phyloP scores from a whole-genome alignment of 2,329 filamentous ascomycete species.

The Aspergillus latus region DNA sequence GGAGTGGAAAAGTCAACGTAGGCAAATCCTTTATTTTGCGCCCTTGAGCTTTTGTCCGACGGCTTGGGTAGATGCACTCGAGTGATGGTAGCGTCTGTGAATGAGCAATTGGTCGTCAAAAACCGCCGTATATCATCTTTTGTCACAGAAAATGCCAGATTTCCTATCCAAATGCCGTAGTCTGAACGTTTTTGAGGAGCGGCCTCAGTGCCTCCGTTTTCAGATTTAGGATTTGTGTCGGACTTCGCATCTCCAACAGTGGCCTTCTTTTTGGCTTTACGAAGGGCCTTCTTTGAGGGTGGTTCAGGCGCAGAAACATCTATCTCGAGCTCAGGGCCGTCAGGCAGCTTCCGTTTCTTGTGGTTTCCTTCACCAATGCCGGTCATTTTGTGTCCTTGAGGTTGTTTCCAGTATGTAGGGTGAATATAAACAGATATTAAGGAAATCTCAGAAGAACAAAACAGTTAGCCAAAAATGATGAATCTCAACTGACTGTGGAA shows the following conservation, averaged over 20 bases:
- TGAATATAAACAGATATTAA: not conserved
- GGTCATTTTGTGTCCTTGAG: constrained; percentile 25
- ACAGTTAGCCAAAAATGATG: not conserved
- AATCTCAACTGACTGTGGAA: not conserved
- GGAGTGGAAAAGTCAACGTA: constrained; percentile 84
- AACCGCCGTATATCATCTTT: constrained; percentile 74
- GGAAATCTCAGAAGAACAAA: not conserved
- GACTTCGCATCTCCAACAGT: constrained; percentile 19
- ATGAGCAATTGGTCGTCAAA: constrained; percentile 68
- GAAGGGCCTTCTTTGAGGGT: constrained; percentile 88
- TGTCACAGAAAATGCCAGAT: constrained; percentile 80
- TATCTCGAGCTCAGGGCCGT: constrained; percentile 72
- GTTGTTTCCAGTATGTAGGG: not conserved
- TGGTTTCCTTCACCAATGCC: constrained; percentile 29
- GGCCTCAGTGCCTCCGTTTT: constrained; percentile 26
- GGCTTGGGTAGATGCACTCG: constrained; percentile 75
- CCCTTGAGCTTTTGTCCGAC: constrained; percentile 52
- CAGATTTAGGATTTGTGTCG: constrained; percentile 41
- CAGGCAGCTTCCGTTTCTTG: constrained; percentile 70
- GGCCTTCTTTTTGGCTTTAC: constrained; percentile 74
- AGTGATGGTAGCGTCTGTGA: constrained; percentile 72
- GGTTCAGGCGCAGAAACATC: constrained; percentile 88
- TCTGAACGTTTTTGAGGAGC: constrained; percentile 62
- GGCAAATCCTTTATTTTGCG: constrained; percentile 87
- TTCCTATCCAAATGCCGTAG: constrained; percentile 93